Percentiles rank a stretch among this genome's conserved stretches.
These are phyloP conservation scores for Monosporascus cannonballus DNA, from an alignment of 2,329 filamentous ascomycete species.

Conservation along the genomic window DNA sequence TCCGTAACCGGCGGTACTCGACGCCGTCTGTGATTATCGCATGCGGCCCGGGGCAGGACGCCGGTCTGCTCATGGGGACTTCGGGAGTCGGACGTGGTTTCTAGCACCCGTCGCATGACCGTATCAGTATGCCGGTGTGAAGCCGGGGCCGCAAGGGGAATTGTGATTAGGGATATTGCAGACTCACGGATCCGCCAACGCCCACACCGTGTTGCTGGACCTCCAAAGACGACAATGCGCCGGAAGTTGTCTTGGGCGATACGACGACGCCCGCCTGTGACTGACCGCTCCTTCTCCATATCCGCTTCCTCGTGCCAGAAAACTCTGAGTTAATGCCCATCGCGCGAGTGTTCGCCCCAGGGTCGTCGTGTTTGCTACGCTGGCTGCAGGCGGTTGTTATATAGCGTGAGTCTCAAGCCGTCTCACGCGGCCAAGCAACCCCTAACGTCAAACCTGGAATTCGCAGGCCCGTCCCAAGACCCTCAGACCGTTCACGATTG, in stretches of 20 bases:
- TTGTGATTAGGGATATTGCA: too few relatives aligned
- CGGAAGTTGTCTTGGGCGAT: not conserved
- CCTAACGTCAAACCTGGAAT: too few relatives aligned
- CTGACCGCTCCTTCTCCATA: not conserved
- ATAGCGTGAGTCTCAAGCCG: too few relatives aligned
- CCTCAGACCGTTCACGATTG: too few relatives aligned
- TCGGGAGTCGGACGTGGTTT: not conserved
- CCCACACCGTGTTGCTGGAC: not conserved
- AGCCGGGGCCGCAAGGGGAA: too few relatives aligned
- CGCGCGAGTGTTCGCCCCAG: not conserved
- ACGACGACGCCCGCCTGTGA: not conserved
- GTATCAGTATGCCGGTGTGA: too few relatives aligned
- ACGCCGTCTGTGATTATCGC: not conserved
- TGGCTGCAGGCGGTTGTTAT: too few relatives aligned
- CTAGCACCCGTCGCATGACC: not conserved
- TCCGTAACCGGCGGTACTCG: conserved; percentile 2
- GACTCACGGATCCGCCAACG: too few relatives aligned
- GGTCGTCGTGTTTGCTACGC: too few relatives aligned
- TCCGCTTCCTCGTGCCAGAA: not conserved
- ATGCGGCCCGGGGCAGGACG: not conserved
- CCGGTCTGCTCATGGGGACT: not conserved
- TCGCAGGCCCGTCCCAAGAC: too few relatives aligned
- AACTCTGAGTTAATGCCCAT: not conserved
- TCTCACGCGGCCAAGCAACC: too few relatives aligned
- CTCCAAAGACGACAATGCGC: not conserved